Percentiles rank a stretch among this genome's conserved stretches.
Evolutionary conservation across 208 protist species (phyloP).

Genomic region (Trichomonas tenax): DNA sequence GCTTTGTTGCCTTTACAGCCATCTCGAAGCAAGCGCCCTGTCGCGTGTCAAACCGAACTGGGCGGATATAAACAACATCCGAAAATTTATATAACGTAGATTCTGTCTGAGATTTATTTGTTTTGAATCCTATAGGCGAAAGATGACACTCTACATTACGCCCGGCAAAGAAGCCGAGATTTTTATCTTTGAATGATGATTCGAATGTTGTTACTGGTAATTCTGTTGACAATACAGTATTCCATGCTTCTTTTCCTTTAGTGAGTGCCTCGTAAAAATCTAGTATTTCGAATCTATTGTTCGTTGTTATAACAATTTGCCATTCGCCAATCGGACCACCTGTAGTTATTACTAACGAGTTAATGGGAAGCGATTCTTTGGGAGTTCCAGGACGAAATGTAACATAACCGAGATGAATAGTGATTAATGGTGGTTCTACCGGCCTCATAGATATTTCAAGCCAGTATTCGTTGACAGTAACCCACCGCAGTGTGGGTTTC

Average conservation of each 20-base stretch:
- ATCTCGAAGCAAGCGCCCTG: slow-evolving; percentile 8
- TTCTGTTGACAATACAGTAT: neutral
- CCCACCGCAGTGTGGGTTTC: neutral
- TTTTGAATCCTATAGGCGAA: neutral
- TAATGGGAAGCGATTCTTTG: neutral
- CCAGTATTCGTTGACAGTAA: neutral
- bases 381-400: neutral
- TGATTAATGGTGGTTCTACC: neutral
- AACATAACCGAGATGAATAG: neutral
- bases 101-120: neutral
- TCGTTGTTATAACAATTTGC: neutral
- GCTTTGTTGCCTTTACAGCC: neutral
- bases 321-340: neutral
- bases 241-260: neutral
- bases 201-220: neutral
- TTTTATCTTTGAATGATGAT: slow-evolving; percentile 18
- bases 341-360: neutral
- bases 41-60: neutral
- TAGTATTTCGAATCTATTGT: slow-evolving; percentile 14
- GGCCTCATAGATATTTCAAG: neutral
- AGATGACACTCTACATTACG: neutral
- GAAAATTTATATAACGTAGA: neutral
- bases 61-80: neutral
- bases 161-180: neutral
- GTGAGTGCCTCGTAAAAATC: neutral